Conservation (phyloP, 1,139 yeast genomes). For the Protomyces gravidus region DNA sequence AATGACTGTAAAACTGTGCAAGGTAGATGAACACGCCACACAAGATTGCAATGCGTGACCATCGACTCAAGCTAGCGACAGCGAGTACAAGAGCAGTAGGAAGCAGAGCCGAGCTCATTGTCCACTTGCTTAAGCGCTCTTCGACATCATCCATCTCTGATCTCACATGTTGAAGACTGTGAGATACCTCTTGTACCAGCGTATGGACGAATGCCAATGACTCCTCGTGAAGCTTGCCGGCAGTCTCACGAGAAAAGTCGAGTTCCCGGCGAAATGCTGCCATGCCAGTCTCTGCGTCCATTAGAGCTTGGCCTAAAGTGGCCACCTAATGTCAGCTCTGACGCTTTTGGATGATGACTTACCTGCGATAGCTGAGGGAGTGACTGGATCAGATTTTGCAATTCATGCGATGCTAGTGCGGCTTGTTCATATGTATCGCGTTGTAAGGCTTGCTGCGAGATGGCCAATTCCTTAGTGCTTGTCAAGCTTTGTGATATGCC, state of each 20-base stretch:
- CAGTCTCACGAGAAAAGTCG: neutral
- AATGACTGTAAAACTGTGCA: neutral
- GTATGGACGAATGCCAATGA: neutral
- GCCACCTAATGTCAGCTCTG: neutral
- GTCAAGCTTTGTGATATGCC: too few relatives aligned
- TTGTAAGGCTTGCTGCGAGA: too few relatives aligned
- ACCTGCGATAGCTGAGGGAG: neutral
- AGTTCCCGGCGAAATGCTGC: neutral
- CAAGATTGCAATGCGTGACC: neutral
- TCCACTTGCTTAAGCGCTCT: neutral
- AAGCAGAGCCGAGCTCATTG: neutral
- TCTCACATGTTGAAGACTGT: neutral
- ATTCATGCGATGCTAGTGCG: too few relatives aligned
- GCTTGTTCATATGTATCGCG: too few relatives aligned
- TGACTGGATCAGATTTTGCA: neutral
- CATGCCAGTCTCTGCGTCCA: neutral
- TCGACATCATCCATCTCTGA: neutral
- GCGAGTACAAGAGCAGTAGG: neutral
- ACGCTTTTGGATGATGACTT: neutral
- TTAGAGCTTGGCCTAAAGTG: neutral
- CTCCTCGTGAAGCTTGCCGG: neutral
- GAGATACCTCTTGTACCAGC: neutral
- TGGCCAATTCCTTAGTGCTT: too few relatives aligned
- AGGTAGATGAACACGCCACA: neutral
- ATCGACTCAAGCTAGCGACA: neutral